Base-by-base conservation (phyloP, 1,284 basidiomycete species). In the Exobasidium cylindrosporum region DNA sequence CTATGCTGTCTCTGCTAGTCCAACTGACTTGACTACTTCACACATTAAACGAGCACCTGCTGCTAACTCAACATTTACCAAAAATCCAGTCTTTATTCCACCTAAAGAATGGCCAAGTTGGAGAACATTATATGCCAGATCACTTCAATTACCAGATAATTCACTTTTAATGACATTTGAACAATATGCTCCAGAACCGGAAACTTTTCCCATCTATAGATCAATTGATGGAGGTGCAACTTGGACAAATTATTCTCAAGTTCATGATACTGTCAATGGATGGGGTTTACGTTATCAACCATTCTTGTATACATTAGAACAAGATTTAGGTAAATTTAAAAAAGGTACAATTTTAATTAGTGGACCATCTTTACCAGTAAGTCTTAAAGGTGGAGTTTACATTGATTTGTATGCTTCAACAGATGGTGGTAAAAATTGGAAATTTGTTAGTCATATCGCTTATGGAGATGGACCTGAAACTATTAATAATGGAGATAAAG, bases 281-380 rank as follows among this genome's bases (percentile, higher is more conserved):
- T 77, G 75, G 72, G 80, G 80, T 7, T 45, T 82, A 61, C 68
- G 76, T 29, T 81, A 77, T 64, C 81, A 81, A 64, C 80, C 80
- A 28, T 69, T 73, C 60, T 62, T 82, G 30, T 75, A 72, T 64
- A 67, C 75, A 58, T 60, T 81, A 23, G 67, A 64, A 11, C 62
- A 68, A 49, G 62, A 67, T 31, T 70, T 80, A 13, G 80, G 72
- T 21, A 64, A 60, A 5, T 73, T 63, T 62, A 63, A 69, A 40
- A 67, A 68, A 13, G 80, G 80, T n/a, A 77, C 80, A 2, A 77
- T 81, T 21, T 62, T 81, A 0, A 60, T 72, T n/a, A 74, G 77
- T 10, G 80, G 78, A 13, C 65, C 63, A 49, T 65, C 66, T 40
- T 61, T 65, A 47, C 66, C 64, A 1, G 60, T 46, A 21, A 72